Evolutionary conservation across 2,329 filamentous ascomycete genomes (phyloP), one percentile per base, ranked within the genome.

Genomic region (Epichloe sibirici): DNA sequence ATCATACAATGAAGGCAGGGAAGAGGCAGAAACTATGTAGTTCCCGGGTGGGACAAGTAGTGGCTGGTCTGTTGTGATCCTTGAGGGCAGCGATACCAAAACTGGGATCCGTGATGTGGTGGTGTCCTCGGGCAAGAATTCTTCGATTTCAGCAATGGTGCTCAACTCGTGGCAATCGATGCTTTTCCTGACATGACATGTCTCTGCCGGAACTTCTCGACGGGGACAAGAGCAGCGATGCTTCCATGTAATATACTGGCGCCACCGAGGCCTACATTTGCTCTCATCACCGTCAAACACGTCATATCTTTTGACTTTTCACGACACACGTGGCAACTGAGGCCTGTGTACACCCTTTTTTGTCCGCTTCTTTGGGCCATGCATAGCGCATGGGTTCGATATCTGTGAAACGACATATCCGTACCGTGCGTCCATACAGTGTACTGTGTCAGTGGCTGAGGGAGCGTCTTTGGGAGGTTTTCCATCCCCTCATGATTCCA

Each of bases 311-410:
- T 15, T 31, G 28, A 44, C 17, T 35, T 43, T 39, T 17, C 46
- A 45, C 51, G 42, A 42, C 47, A 53, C 51, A 53, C 51, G 51
- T 53, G 51, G 51, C 51, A 49, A 28, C 11, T 21, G 31, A 35
- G 15, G 21, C 34, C 31, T 43, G 17, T 35, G 43, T 49, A 40
- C 3, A n/a, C n/a, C 44, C 12, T 34, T 42, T 42, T 46, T 53
- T 39, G 21, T 47, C 35, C 5, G 21, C 25, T 31, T 38, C 21
- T 40, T 12, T 34, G 25, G 38, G 11, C 34, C 37, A 39, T 52
- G 48, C 47, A 50, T 13, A 9, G 17, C 12, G 17, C 39, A 34
- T 28, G 47, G 35, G 39, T 42, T 23, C 11, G 5, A 21, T 34
- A 21, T 23, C 25, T 25, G 48, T 28, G n/a, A 39, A 34, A 31